Evolutionary conservation across 495 filamentous ascomycete genomes (phyloP), one percentile per base, ranked within the genome.

Genomic region (Podospora didyma): DNA sequence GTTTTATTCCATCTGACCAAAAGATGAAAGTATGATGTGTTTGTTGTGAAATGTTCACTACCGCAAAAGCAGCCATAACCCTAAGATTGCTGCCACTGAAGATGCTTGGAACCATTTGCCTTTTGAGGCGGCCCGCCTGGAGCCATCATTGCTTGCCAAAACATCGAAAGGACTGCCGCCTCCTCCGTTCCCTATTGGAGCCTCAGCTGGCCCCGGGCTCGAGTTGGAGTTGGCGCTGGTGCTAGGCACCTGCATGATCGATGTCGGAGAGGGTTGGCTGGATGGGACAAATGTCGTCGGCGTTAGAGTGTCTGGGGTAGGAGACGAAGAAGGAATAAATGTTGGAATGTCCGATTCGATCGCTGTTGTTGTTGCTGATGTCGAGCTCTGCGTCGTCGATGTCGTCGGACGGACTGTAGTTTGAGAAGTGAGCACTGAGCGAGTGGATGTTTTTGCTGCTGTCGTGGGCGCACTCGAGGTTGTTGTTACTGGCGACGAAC

Each of bases 131-230:
- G 9, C 9, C 39, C 39, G 39, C 28, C 19, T 16, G 10, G 53
- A 49, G 19, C 21, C 51, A 24, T 46, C 54, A 7, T n/a, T n/a
- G n/a, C 22, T 49, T 6, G 49, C 4, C 21, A 47, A 23, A 14
- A 39, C 28, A 47, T 70, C 68, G 51, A 70, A 70, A 14, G 68
- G 68, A 28, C 63, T 70, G 1, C 63, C 63, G 11, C 65, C 63
- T n/a, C 68, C 68, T 14, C 53, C 49, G 24, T n/a, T 59, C 52
- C 54, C 46, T 11, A 14, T 46, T 49, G 34, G 41, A 39, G 46
- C 52, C 46, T 14, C 14, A 37, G 9, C 34, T 14, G 39, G n/a
- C 0, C 9, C 39, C n/a, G 39, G 14, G 39, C 9, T 31, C 26
- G 39, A 7, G 39, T 14, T 17, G n/a, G 39, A 42, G n/a, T 7